These are phyloP conservation scores for Plasmodium relictum DNA, from an alignment of 169 alveolate genomes.

Conservation along the genomic window DNA sequence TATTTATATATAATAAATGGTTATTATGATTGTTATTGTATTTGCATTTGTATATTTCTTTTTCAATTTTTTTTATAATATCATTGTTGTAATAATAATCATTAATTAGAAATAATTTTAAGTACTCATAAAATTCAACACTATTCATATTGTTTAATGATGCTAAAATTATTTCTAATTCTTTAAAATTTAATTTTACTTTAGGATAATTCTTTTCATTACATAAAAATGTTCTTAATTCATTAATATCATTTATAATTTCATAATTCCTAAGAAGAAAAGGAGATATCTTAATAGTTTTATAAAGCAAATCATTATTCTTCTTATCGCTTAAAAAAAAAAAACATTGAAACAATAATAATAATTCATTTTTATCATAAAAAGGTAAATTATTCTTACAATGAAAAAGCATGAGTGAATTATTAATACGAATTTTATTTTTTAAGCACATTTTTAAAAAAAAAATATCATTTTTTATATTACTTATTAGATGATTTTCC, in stretches of 20 bases:
- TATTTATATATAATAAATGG: neutral
- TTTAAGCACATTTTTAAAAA: conserved; percentile 20
- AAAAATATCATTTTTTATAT: neutral
- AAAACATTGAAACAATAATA: neutral
- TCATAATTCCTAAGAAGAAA: neutral
- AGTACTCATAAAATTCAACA: conserved; percentile 7
- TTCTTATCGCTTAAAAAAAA: neutral
- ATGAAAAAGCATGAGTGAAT: conserved; percentile 6
- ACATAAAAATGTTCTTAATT: too few species aligned
- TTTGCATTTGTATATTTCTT: neutral
- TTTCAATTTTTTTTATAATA: neutral
- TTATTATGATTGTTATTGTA: neutral
- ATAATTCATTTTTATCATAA: neutral
- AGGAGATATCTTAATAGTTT: neutral
- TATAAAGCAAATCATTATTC: neutral
- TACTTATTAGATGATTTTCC: too few species aligned
- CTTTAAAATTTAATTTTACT: neutral
- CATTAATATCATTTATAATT: too few species aligned
- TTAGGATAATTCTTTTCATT: too few species aligned
- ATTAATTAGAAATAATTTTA: neutral
- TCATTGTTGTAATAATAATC: neutral
- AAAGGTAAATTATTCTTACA: neutral
- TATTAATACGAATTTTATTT: conserved; percentile 5
- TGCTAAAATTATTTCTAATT: conserved; percentile 3
- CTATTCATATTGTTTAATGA: conserved; percentile 11